Conservation (phyloP, 1,284 basidiomycete genomes). For the Cryptococcus deneoformans region DNA sequence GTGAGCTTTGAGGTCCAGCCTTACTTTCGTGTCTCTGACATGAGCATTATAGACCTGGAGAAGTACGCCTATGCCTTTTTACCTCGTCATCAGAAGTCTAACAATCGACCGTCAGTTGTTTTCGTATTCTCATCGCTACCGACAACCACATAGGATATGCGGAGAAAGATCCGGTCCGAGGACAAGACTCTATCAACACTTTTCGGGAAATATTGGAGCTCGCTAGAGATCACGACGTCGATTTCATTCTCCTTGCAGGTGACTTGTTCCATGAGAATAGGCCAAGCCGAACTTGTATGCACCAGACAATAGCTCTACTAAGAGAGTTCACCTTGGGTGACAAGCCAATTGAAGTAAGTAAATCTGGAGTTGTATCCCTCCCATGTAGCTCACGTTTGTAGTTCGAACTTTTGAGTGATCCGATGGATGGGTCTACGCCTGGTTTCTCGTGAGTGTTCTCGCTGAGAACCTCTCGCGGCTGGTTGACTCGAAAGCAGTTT, state of each 20-base stretch:
- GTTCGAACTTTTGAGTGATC: conserved; percentile 88
- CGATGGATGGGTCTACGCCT: conserved; percentile 78
- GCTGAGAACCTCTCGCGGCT: background rate
- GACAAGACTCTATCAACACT: conserved; percentile 92
- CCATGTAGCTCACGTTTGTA: conserved; percentile 39
- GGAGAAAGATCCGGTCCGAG: conserved; percentile 91
- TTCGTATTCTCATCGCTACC: conserved; percentile 83
- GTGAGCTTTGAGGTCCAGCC: conserved; percentile 12
- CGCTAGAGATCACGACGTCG: conserved; percentile 84
- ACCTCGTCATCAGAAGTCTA: too few species aligned
- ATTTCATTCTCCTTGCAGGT: conserved; percentile 90
- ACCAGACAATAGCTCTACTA: conserved; percentile 81
- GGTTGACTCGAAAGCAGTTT: conserved; percentile 59
- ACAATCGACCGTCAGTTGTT: conserved; percentile 43
- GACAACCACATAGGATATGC: conserved; percentile 96
- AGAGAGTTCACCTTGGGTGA: conserved; percentile 89
- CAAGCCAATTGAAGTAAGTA: conserved; percentile 61
- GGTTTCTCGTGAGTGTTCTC: conserved; percentile 68
- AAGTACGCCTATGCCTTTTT: too few species aligned
- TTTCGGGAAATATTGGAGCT: conserved; percentile 92
- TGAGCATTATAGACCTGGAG: too few species aligned
- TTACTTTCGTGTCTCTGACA: too few species aligned
- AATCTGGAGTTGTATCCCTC: background rate
- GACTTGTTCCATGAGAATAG: conserved; percentile 98
- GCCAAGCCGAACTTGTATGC: conserved; percentile 84